A percentile compares a stretch with the other conserved stretches of the same genome.
Conservation (phyloP, 208 protist species). For the Ichthyophonus hoferi region DNA sequence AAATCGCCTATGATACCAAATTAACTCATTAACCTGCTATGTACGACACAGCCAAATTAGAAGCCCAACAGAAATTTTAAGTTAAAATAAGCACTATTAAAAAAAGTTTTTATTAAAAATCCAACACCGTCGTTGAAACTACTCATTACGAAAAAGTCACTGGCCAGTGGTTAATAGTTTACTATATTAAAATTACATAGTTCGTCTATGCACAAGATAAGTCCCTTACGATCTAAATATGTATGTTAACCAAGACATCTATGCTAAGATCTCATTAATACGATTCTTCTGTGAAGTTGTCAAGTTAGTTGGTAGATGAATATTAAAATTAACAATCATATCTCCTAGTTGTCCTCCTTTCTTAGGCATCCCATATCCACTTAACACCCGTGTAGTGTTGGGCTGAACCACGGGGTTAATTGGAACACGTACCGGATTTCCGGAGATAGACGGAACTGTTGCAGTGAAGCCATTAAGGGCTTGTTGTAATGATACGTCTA, state of each 20-base stretch:
- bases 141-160: too few relatives aligned
- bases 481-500: background rate
- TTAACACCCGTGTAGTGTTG: background rate
- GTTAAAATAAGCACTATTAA: too few relatives aligned
- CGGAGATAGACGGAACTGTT: background rate
- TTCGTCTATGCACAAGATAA: too few relatives aligned
- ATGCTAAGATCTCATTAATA: background rate
- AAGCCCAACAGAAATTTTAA: too few relatives aligned
- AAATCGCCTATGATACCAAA: too few relatives aligned
- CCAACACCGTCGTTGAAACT: too few relatives aligned
- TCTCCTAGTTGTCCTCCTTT: conserved; percentile 46
- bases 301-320: conserved; percentile 15
- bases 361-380: conserved; percentile 61
- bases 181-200: too few relatives aligned
- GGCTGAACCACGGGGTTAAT: conserved; percentile 14
- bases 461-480: background rate
- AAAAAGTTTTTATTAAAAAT: too few relatives aligned
- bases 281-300: conserved; percentile 21
- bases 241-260: background rate
- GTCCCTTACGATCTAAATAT: too few relatives aligned
- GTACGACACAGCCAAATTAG: too few relatives aligned
- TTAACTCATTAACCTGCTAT: too few relatives aligned
- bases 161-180: too few relatives aligned
- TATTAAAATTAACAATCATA: conserved; percentile 48
- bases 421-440: background rate